Evolutionary conservation across 2,329 filamentous ascomycete genomes (phyloP).

Genomic region (Penicillium capsulatum): DNA sequence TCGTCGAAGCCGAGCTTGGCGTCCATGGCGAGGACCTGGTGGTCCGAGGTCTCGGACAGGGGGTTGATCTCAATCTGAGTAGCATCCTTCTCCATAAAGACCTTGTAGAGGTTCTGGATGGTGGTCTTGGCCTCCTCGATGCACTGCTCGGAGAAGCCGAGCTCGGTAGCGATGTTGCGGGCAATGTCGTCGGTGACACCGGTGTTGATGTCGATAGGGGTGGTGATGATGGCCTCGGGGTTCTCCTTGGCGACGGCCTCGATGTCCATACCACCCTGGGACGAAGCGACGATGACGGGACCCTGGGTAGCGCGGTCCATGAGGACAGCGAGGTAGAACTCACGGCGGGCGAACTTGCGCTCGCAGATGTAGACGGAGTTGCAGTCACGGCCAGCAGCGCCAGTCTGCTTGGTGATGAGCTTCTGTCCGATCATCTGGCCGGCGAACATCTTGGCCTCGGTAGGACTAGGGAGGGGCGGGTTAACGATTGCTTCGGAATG

Average conservation of each 20-base stretch:
- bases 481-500: not conserved
- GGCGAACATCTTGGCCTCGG: conserved; percentile 93
- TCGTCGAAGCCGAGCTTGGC: conserved; percentile 98
- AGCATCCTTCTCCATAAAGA: conserved; percentile 97
- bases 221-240: conserved; percentile 92
- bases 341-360: conserved; percentile 97
- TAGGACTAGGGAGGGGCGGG: conserved; percentile 53
- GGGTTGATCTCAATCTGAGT: conserved; percentile 99
- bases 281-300: conserved; percentile 95
- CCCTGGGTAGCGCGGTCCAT: conserved; percentile 92
- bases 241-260: conserved; percentile 97
- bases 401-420: conserved; percentile 99
- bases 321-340: conserved; percentile 98
- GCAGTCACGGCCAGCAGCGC: conserved; percentile 86
- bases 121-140: conserved; percentile 91
- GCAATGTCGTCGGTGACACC: conserved; percentile 97
- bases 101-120: conserved; percentile 98
- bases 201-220: conserved; percentile 84
- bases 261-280: conserved; percentile 98
- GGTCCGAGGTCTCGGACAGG: conserved; percentile 94
- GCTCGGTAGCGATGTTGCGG: conserved; percentile 78
- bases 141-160: conserved; percentile 98
- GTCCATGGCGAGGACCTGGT: conserved; percentile 98
- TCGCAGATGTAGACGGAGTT: conserved; percentile 98
- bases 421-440: conserved; percentile 99